A percentile compares a stretch with the other conserved stretches of the same genome.
Conservation (phyloP, 176 grass and related monocot species). For the Raddia distichophylla region DNA sequence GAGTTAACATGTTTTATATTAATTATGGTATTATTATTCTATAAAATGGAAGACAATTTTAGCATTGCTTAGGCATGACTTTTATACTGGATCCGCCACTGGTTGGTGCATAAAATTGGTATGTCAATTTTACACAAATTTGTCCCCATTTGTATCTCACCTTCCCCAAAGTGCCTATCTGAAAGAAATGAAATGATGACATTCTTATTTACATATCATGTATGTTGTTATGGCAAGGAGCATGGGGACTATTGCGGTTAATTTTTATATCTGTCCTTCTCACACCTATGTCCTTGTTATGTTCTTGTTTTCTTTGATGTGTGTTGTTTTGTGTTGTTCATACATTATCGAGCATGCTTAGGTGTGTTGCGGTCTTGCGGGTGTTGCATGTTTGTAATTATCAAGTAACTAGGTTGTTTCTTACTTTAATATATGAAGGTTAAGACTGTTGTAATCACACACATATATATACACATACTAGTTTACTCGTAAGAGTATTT, state of each 20-base stretch:
- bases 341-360: background rate
- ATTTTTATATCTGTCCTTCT: background rate
- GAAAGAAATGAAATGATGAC: background rate
- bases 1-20: too few relatives aligned
- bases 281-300: too few relatives aligned
- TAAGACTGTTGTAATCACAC: too few relatives aligned
- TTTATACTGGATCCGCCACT: too few relatives aligned
- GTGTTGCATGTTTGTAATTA: background rate
- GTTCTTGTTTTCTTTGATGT: background rate
- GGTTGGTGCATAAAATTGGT: constrained; percentile 22
- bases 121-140: background rate
- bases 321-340: background rate
- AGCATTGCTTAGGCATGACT: too few relatives aligned
- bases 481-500: too few relatives aligned
- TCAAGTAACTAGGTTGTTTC: background rate
- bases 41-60: too few relatives aligned
- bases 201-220: constrained; percentile 11
- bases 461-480: too few relatives aligned
- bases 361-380: background rate
- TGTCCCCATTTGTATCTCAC: background rate
- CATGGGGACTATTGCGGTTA: background rate
- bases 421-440: constrained; percentile 9
- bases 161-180: background rate
- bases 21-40: too few relatives aligned
- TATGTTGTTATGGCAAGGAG: constrained; percentile 12